These are phyloP conservation scores for Botrytis paeoniae DNA, from an alignment of 2,329 filamentous ascomycete species.

Conservation along the genomic window DNA sequence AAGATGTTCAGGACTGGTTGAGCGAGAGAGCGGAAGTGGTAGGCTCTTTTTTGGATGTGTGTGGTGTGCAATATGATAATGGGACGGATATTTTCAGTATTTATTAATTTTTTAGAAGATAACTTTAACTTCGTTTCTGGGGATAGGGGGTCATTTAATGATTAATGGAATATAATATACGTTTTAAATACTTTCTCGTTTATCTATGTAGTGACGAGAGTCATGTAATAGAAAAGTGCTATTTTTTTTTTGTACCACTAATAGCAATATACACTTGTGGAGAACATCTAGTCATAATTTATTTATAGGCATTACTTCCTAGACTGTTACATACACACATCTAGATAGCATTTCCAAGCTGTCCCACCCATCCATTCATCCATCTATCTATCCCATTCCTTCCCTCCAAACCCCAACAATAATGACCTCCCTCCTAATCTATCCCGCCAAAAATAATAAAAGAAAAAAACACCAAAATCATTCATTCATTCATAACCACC, in stretches of 20 bases:
- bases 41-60: constrained; percentile 44
- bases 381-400: background rate
- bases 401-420: background rate
- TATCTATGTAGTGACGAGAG: background rate
- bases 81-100: constrained; percentile 31
- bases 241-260: background rate
- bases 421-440: background rate
- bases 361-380: background rate
- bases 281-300: background rate
- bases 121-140: background rate
- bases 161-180: background rate
- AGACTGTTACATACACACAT: background rate
- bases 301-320: background rate
- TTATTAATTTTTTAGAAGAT: constrained; percentile 20
- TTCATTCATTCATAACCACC: background rate
- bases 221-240: background rate
- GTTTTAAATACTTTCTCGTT: background rate
- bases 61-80: constrained; percentile 36
- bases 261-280: background rate
- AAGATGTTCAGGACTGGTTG: constrained; percentile 25
- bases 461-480: background rate
- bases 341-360: constrained; percentile 5
- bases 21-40: constrained; percentile 38
- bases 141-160: background rate
- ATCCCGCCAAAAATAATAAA: background rate